Percentiles rank a stretch among this genome's conserved stretches.
phyloP scores from a whole-genome alignment of 176 grass and related monocot species.

The Zizania latifolia region DNA sequence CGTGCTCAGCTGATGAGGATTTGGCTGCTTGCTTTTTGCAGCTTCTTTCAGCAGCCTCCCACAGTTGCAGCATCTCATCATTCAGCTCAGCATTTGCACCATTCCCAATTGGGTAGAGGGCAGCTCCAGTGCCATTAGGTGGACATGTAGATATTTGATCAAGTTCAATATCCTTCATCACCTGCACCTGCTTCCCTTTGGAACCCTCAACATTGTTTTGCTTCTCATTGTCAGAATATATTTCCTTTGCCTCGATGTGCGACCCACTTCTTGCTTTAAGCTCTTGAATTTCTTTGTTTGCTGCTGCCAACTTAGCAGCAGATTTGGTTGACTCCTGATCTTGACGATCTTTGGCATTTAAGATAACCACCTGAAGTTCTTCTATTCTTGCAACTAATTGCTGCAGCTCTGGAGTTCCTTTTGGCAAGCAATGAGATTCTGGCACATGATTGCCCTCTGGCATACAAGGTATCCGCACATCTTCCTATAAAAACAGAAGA shows the following conservation, averaged over 20 bases:
- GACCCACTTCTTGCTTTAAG: conserved; percentile 29
- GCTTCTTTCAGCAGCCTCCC: conserved; percentile 79
- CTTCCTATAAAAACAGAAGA: conserved; percentile 36
- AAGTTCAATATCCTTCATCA: conserved; percentile 92
- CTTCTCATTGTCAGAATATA: conserved; percentile 29
- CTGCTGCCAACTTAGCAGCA: conserved; percentile 29
- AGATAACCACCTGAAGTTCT: conserved; percentile 43
- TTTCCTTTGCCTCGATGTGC: conserved; percentile 31
- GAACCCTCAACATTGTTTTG: conserved; percentile 32
- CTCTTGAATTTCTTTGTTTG: conserved; percentile 32
- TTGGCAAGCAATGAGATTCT: not conserved
- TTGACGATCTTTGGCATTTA: conserved; percentile 27
- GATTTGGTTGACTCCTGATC: conserved; percentile 42
- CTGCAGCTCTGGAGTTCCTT: conserved; percentile 42
- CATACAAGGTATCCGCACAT: not conserved
- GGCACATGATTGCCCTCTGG: not conserved
- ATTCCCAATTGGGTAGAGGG: conserved; percentile 32
- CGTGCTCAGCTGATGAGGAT: conserved; percentile 51
- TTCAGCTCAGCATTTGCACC: conserved; percentile 45
- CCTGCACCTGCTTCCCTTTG: conserved; percentile 53
- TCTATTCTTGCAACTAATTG: conserved; percentile 60
- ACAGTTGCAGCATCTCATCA: conserved; percentile 89
- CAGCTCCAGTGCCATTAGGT: conserved; percentile 35
- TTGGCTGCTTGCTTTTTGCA: conserved; percentile 50
- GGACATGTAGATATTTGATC: conserved; percentile 68